phyloP scores from a whole-genome alignment of 202 grass and related monocot species.

The Bolboschoenoplectus hybrid region DNA sequence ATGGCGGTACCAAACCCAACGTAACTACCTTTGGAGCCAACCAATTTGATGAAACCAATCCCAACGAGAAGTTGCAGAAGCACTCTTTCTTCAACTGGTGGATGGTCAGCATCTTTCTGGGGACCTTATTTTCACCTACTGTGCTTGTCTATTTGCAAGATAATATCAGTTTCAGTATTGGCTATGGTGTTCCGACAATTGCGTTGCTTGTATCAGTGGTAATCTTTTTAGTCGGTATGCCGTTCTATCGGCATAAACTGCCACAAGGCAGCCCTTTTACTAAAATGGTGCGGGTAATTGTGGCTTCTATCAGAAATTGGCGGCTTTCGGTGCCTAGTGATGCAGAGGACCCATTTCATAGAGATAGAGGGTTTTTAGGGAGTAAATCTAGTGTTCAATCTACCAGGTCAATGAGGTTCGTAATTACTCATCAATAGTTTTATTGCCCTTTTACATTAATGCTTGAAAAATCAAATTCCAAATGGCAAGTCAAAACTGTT shows the following conservation, averaged over 20 bases:
- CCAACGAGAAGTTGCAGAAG: slow-evolving; percentile 61
- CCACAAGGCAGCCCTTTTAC: slow-evolving; percentile 68
- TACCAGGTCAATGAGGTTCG: slow-evolving; percentile 49
- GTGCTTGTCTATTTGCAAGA: slow-evolving; percentile 88
- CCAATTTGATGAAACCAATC: slow-evolving; percentile 77
- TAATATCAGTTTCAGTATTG: slow-evolving; percentile 68
- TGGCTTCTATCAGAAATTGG: slow-evolving; percentile 52
- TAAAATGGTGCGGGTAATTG: slow-evolving; percentile 58
- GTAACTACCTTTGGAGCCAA: slow-evolving; percentile 87
- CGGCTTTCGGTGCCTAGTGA: slow-evolving; percentile 30
- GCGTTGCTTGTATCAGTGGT: slow-evolving; percentile 49
- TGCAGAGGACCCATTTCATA: slow-evolving; percentile 51
- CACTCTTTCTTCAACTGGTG: slow-evolving; percentile 97
- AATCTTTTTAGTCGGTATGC: slow-evolving; percentile 72
- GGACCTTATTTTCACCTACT: slow-evolving; percentile 79
- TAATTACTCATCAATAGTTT: not conserved
- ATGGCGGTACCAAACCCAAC: slow-evolving; percentile 81
- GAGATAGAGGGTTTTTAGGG: slow-evolving; percentile 45
- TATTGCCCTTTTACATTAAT: not conserved
- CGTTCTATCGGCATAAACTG: slow-evolving; percentile 74
- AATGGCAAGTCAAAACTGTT: too few species aligned
- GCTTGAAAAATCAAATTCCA: too few species aligned
- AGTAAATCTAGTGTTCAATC: slow-evolving; percentile 46
- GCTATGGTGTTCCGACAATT: slow-evolving; percentile 67
- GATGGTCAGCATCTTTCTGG: slow-evolving; percentile 76